Conservation (phyloP, 1,139 yeast genomes). For the Yarrowia galli region DNA sequence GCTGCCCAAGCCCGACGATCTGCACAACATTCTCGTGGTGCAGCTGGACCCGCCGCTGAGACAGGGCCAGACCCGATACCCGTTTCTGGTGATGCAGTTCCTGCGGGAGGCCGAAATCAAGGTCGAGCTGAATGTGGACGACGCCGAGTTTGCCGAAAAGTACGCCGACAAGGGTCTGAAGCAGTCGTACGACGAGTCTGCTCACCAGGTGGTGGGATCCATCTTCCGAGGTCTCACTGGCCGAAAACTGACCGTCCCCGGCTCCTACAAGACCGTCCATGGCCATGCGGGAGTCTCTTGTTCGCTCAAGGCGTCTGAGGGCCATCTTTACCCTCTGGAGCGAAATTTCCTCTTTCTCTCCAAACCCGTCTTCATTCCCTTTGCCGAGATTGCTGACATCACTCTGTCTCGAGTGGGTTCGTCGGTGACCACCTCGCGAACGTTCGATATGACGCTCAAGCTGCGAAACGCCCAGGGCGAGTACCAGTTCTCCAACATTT, state of each 20-base stretch:
- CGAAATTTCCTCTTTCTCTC: constrained; percentile 90
- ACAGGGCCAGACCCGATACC: constrained; percentile 96
- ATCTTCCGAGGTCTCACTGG: constrained; percentile 91
- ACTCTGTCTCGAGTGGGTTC: constrained; percentile 90
- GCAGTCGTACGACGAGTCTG: constrained; percentile 77
- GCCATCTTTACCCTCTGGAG: constrained; percentile 88
- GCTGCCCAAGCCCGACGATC: constrained; percentile 92
- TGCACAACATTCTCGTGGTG: constrained; percentile 83
- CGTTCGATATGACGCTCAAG: constrained; percentile 87
- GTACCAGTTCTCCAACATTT: constrained; percentile 87
- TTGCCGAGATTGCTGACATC: constrained; percentile 75
- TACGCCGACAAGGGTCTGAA: constrained; percentile 79
- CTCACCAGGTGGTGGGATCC: constrained; percentile 87
- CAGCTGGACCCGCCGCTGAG: constrained; percentile 95
- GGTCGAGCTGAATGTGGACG: constrained; percentile 84
- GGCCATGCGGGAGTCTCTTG: constrained; percentile 86
- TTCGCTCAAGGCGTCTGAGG: constrained; percentile 94
- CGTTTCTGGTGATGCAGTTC: constrained; percentile 89
- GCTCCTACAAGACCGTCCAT: constrained; percentile 72
- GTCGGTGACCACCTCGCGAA: constrained; percentile 79
- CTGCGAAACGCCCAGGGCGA: constrained; percentile 71
- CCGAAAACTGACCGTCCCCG: constrained; percentile 84
- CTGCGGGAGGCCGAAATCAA: constrained; percentile 90
- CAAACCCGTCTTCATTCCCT: constrained; percentile 91
- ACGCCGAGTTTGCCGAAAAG: constrained; percentile 76